Evolutionary conservation across 169 alveolate species (phyloP), one percentile per base, ranked within the genome.

Genomic region (Eimeria praecox): DNA sequence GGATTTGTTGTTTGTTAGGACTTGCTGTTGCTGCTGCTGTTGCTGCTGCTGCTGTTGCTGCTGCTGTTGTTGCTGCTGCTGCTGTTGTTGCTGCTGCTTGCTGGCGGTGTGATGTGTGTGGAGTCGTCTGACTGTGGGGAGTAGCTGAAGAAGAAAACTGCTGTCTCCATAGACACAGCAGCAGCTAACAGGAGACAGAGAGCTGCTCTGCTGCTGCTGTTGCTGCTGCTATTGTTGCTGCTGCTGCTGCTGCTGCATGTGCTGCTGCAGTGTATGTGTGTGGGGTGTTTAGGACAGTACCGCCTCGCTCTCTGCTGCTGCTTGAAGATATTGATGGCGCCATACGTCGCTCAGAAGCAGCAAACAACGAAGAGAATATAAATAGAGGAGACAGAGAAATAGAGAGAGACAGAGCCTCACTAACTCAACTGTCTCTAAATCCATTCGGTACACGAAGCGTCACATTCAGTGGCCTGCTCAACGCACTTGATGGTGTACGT

Each of bases 401-500:
- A 35, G 40, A 33, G 24, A 88, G 78, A 24, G 85, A 78, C 12
- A 52, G 96, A 20, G 59, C 92, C 24, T 16, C 78, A 14, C 71
- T 52, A 33, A 77, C 88, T 9, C 44, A 75, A 16, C 75, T 59
- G 40, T 33, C 85, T 27, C 91, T 66, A 10, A 82, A 56, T 66
- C 92, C 95, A 8, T 89, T 44, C 73, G 95, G 95, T 90, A 88
- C 97, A 38, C 52, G 97, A n/a, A 98, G 98, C 27, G 96, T 97
- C 49, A 97, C 98, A 4, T 98, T 96, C 92, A 97, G 98, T 62
- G 98, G 98, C n/a, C 97, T 98, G n/a, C 92, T 98, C 12, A 98
- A 98, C 83, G 98, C 98, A 2, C 96, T 98, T 30, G 98, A 98
- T 54, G 98, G 98, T 42, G 98, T 98, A 38, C 80, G 97, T 20